Evolutionary conservation across 2,329 filamentous ascomycete genomes (phyloP).

Genomic region (Sarocladium kiliense): DNA sequence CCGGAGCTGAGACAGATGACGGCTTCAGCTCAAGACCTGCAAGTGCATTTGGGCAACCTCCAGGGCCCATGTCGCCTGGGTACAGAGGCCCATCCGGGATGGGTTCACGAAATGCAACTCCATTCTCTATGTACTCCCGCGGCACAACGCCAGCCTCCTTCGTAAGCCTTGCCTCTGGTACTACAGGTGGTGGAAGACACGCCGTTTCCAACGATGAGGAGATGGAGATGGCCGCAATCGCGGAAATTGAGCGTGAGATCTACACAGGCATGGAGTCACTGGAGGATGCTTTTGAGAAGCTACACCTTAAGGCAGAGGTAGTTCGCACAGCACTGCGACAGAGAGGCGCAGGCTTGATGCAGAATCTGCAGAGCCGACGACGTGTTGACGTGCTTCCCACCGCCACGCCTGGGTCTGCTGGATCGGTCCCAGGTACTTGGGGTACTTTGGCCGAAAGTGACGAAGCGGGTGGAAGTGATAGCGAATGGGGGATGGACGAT

Average conservation of each 20-base stretch:
- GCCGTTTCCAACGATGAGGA: conserved; percentile 89
- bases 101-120: conserved; percentile 41
- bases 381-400: conserved; percentile 49
- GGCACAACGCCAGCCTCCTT: conserved; percentile 54
- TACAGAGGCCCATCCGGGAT: conserved; percentile 35
- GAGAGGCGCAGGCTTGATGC: conserved; percentile 71
- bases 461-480: conserved; percentile 36
- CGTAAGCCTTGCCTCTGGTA: conserved; percentile 50
- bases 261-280: conserved; percentile 91
- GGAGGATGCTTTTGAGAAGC: conserved; percentile 86
- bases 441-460: conserved; percentile 11
- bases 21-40: conserved; percentile 24
- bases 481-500: conserved; percentile 54
- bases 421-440: conserved; percentile 32
- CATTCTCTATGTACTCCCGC: conserved; percentile 48
- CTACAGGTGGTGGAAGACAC: conserved; percentile 35
- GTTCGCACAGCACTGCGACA: conserved; percentile 77
- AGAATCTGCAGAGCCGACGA: conserved; percentile 55
- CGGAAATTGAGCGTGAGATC: conserved; percentile 89
- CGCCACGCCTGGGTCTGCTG: conserved; percentile 38
- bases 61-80: conserved; percentile 1
- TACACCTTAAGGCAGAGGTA: conserved; percentile 80
- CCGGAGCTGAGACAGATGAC: conserved; percentile 64
- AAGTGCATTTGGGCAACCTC: conserved; percentile 1
- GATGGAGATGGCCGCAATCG: conserved; percentile 82